phyloP scores from a whole-genome alignment of 1,139 yeast genomes.

The Pichia sp. region DNA sequence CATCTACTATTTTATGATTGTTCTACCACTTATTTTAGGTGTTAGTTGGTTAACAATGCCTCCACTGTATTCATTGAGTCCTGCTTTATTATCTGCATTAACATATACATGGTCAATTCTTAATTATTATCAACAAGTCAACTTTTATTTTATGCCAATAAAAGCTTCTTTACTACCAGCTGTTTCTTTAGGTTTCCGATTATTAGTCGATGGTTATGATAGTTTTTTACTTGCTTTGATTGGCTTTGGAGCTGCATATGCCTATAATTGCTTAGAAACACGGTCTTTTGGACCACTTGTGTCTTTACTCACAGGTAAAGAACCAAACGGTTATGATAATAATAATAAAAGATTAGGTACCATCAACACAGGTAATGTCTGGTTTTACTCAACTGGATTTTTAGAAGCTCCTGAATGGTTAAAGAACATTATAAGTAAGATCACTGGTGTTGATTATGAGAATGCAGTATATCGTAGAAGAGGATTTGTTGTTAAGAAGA shows the following conservation, averaged over 20 bases:
- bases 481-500: constrained; percentile 15
- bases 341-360: constrained; percentile 32
- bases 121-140: constrained; percentile 44
- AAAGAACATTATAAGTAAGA: constrained; percentile 18
- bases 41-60: constrained; percentile 30
- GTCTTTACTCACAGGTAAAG: constrained; percentile 24
- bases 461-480: constrained; percentile 25
- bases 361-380: constrained; percentile 20
- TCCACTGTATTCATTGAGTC: constrained; percentile 27
- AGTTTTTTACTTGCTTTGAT: constrained; percentile 37
- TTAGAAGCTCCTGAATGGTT: constrained; percentile 34
- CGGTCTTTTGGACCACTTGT: constrained; percentile 45
- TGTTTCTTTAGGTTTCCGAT: constrained; percentile 44
- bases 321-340: constrained; percentile 14
- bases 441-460: constrained; percentile 28
- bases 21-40: constrained; percentile 40
- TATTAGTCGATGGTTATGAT: constrained; percentile 38
- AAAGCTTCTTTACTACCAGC: constrained; percentile 56
- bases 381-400: constrained; percentile 32
- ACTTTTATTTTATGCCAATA: constrained; percentile 48
- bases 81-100: constrained; percentile 43
- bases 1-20: constrained; percentile 45
- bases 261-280: constrained; percentile 56
- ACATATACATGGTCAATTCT: constrained; percentile 56
- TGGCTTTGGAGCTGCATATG: constrained; percentile 51